Conservation (phyloP, 1,139 yeast genomes). For the Sporopachydermia cereana region DNA sequence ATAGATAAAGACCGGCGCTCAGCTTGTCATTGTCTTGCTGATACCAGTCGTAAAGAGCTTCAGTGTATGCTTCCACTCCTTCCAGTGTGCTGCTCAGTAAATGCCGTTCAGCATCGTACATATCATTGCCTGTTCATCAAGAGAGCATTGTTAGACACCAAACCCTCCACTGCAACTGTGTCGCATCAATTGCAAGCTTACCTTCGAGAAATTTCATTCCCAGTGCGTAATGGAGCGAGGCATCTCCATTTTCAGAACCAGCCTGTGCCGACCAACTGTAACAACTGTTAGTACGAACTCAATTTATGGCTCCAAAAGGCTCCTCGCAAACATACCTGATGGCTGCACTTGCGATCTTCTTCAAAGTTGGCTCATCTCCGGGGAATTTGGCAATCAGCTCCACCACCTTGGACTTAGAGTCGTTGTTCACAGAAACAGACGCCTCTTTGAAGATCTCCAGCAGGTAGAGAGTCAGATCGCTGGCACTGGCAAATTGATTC, state of each 20-base stretch:
- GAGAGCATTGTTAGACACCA: neutral
- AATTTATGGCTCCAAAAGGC: no score
- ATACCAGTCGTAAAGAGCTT: slow-evolving; percentile 50
- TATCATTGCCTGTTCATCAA: slow-evolving; percentile 16
- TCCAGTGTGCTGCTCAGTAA: slow-evolving; percentile 57
- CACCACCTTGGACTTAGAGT: slow-evolving; percentile 24
- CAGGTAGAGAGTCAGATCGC: slow-evolving; percentile 65
- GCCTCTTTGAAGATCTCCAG: slow-evolving; percentile 55
- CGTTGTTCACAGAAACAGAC: slow-evolving; percentile 30
- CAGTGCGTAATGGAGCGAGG: slow-evolving; percentile 60
- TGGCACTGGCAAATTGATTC: slow-evolving; percentile 66
- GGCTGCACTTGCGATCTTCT: slow-evolving; percentile 52
- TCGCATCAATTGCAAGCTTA: neutral
- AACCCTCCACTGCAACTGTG: neutral
- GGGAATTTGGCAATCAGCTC: slow-evolving; percentile 40
- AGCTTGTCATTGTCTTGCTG: slow-evolving; percentile 20
- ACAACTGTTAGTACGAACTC: no score
- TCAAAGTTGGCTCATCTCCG: slow-evolving; percentile 53
- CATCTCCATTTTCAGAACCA: slow-evolving; percentile 55
- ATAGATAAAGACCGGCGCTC: slow-evolving; percentile 40
- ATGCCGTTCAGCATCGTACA: slow-evolving; percentile 45
- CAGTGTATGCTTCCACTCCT: slow-evolving; percentile 41
- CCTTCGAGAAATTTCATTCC: slow-evolving; percentile 47
- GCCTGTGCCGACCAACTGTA: slow-evolving; percentile 50
- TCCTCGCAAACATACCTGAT: slow-evolving; percentile 18